These are phyloP conservation scores for Boletus insuetus DNA, from an alignment of 768 basidiomycete genomes.

Conservation along the genomic window DNA sequence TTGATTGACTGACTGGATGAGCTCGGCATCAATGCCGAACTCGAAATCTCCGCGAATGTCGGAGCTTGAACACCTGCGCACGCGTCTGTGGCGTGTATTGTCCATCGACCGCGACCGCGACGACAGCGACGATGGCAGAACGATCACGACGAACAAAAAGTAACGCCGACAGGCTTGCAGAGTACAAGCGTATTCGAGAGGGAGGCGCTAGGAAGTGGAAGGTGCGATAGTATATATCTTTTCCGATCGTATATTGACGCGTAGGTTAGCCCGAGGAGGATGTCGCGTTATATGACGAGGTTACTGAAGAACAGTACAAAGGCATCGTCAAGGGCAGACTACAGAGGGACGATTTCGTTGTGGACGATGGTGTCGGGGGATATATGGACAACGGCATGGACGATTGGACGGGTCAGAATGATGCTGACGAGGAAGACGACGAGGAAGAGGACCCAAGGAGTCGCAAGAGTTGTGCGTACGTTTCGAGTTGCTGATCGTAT, in stretches of 20 bases:
- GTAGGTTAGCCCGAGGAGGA: constrained; percentile 51
- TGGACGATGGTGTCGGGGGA: constrained; percentile 87
- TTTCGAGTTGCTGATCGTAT: background rate
- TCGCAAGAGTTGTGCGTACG: constrained; percentile 42
- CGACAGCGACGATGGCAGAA: constrained; percentile 21
- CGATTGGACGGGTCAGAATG: constrained; percentile 71
- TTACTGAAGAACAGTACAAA: constrained; percentile 86
- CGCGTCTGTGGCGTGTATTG: constrained; percentile 30
- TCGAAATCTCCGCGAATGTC: constrained; percentile 15
- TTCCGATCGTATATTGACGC: constrained; percentile 20
- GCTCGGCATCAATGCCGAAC: constrained; percentile 15
- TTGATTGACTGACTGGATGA: too few relatives aligned
- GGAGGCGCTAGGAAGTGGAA: constrained; percentile 59
- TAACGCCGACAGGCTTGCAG: constrained; percentile 48
- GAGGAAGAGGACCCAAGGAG: constrained; percentile 32
- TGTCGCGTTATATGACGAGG: constrained; percentile 78
- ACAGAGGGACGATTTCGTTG: constrained; percentile 89
- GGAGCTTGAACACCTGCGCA: constrained; percentile 19
- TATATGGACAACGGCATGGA: constrained; percentile 98
- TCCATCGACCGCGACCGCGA: background rate
- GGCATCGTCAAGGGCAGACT: constrained; percentile 80
- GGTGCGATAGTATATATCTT: constrained; percentile 35
- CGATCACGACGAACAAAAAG: constrained; percentile 27
- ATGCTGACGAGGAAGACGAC: constrained; percentile 56
- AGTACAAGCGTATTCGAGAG: constrained; percentile 57